Conservation (phyloP, 1,284 basidiomycete species). For the Rhodotorula glutinis region DNA sequence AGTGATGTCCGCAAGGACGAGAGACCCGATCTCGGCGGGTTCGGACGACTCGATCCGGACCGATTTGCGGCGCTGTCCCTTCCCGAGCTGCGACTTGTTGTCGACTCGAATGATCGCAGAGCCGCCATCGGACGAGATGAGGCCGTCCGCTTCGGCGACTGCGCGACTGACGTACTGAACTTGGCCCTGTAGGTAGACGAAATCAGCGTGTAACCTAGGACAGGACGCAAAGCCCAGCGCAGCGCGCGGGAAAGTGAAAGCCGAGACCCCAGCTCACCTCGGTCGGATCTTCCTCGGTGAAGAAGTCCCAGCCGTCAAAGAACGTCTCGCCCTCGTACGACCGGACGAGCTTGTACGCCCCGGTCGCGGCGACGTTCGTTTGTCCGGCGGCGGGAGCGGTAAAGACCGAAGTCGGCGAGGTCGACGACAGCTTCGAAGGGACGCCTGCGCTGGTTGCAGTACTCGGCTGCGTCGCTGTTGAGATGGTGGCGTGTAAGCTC, state of each 20-base stretch:
- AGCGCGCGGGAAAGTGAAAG: too few species aligned
- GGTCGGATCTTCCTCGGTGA: neutral
- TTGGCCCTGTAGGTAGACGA: neutral
- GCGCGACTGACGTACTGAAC: constrained; percentile 9
- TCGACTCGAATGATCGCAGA: constrained; percentile 15
- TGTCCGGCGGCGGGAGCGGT: neutral
- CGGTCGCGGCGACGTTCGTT: neutral
- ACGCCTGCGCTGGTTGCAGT: too few species aligned
- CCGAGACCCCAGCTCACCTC: too few species aligned
- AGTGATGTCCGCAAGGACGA: constrained; percentile 11
- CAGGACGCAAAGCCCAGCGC: too few species aligned
- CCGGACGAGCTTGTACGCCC: neutral
- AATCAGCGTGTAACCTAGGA: neutral
- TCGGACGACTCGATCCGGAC: constrained; percentile 12
- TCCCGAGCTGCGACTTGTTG: constrained; percentile 13
- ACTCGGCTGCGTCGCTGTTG: too few species aligned
- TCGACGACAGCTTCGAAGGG: neutral
- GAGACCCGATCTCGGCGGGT: neutral
- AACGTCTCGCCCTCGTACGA: neutral
- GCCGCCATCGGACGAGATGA: constrained; percentile 1
- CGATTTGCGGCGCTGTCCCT: constrained; percentile 12
- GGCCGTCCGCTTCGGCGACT: constrained; percentile 4
- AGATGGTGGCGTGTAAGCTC: too few species aligned
- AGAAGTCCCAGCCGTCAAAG: neutral
- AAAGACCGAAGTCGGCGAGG: neutral